Base-by-base conservation (phyloP, 1,139 yeast species). In the Kodamaea sp. region DNA sequence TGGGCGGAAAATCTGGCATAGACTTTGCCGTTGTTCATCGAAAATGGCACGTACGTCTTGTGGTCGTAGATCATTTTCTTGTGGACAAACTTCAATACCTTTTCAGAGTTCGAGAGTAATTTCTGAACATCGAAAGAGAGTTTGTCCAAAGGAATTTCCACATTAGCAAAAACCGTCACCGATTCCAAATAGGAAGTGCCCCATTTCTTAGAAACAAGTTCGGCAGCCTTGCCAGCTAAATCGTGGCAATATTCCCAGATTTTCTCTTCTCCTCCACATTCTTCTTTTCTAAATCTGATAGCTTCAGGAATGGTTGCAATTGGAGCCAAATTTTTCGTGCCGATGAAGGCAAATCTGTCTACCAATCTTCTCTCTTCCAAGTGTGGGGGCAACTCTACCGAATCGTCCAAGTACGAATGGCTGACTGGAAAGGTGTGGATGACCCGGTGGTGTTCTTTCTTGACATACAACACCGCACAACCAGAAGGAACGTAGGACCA, bases 401-500 rank as follows among this genome's bases (percentile, higher is more conserved):
- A 51, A 11, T 50, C 53, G 29, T 55, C 61, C 11, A 63, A 43
- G 43, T 68, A 77, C 7, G 62, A 55, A 39, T 68, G 74, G 29
- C 83, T 75, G 8, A 83, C 60, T 1, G 90, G 88, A 39, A 79
- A 47, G 0, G 86, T 71, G 41, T 81, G 83, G 38, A 83, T 62
- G 9, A 49, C 37, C 1, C 55, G 50, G 38, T 80, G 87, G 48
- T 72, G 75, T 37, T 66, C 60, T 4, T 69, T 66, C 42, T 73
- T 71, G 7, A 78, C 84, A 47, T 83, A 83, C 31, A 84, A 53
- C 14, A 80, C 62, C 0, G 86, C 83, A 44, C 75, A 70, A 1
- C 80, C 77, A 31, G 78, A 63, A 2, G 89, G 86, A 15, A 70
- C 70, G 43, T 53, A 78, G 29, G 69, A 62, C 90, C 90, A 83